Evolutionary conservation across 177 flowering plant species (phyloP), one percentile per base, ranked within the genome.

Genomic region (Vitis hybrid): DNA sequence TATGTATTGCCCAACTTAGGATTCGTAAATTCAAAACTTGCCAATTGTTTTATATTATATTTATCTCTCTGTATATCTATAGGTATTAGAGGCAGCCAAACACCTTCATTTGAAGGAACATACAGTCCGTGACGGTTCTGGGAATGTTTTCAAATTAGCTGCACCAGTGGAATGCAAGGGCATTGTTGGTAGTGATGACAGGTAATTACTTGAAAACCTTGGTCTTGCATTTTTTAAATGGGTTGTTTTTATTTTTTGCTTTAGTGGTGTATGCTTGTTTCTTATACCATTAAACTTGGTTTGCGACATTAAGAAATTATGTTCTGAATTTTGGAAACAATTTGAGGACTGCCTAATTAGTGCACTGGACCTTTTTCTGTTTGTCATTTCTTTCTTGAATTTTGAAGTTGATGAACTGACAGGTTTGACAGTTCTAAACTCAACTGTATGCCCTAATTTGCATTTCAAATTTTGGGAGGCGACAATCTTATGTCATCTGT

Each of bases 141-240:
- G 94, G 48, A 87, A 85, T 81, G 84, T 68, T 52, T 82, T 87
- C 74, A 91, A 83, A 73, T 79, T 96, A 72, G 99, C 99, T 79
- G 99, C 97, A 14, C 97, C 98, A 50, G 99, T 96, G 58, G 98
- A 96, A 81, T 94, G 97, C 90, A 96, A 94, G 88, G 98, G 99
- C 62, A 96, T 96, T 77, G 91, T 96, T 72, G 99, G 99, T 13
- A 90, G 97, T 84, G 99, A 96, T 85, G 98, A 93, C 84, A 88
- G 98, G 99, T 91, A 52, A 82, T 6, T 54, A 64, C 35, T 54
- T 12, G 52, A 7, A 65, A 65, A 4, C 12, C 19, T 19, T 58
- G 21, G 59, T 11, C 40, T 67, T 3, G 35, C 12, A 30, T 40
- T 15, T 54, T 24, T 13, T 9, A 18, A n/a, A 6, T 2, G 1